These are phyloP conservation scores for Elsinoe australis DNA, from an alignment of 2,329 filamentous ascomycete species.

Conservation along the genomic window DNA sequence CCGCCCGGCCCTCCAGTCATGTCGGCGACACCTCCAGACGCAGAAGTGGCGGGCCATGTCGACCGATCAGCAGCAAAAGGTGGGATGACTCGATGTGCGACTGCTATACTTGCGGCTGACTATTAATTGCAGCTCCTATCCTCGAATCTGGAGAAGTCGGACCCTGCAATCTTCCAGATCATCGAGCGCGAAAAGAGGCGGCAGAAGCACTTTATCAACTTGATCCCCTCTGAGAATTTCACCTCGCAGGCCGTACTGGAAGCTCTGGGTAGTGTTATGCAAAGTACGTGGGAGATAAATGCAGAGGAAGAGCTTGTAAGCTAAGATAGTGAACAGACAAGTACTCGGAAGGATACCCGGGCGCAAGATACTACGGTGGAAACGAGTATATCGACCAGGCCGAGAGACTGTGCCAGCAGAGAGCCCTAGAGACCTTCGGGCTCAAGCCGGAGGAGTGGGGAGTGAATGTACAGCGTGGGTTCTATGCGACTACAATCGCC, in stretches of 20 bases:
- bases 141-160: constrained; percentile 70
- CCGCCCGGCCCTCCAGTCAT: constrained; percentile 26
- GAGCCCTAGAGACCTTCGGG: constrained; percentile 80
- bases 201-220: constrained; percentile 97
- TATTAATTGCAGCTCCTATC: constrained; percentile 62
- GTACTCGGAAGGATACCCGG: constrained; percentile 97
- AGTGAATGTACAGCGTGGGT: constrained; percentile 80
- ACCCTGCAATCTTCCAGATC: constrained; percentile 80
- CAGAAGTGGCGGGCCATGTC: constrained; percentile 37
- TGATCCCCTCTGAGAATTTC: constrained; percentile 93
- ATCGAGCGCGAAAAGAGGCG: constrained; percentile 90
- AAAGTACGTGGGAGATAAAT: constrained; percentile 54
- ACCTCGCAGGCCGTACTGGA: constrained; percentile 88
- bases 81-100: constrained; percentile 22
- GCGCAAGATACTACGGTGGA: constrained; percentile 90
- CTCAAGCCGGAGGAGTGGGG: constrained; percentile 84
- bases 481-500: too few relatives aligned
- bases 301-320: neutral
- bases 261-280: constrained; percentile 88
- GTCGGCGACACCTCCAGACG: constrained; percentile 29
- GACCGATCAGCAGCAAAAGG: constrained; percentile 43
- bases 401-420: constrained; percentile 80
- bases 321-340: constrained; percentile 51
- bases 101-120: constrained; percentile 17
- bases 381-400: constrained; percentile 94